Conservation (phyloP, 2,329 filamentous ascomycete genomes). For the Passalora sequoiae region DNA sequence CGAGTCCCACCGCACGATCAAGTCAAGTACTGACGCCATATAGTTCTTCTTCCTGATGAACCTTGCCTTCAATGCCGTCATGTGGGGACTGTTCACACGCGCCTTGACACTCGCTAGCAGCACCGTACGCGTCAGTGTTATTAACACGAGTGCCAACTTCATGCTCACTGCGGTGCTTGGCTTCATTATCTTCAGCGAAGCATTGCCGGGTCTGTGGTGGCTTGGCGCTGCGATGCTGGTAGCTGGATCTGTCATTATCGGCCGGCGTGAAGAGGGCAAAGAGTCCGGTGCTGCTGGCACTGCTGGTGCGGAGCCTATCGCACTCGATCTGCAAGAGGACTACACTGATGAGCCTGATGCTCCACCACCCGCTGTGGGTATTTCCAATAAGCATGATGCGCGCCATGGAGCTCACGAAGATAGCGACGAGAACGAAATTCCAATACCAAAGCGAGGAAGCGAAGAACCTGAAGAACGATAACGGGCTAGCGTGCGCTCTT, state of each 20-base stretch:
- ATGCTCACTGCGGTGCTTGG: conserved; percentile 70
- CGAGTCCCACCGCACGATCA: neutral
- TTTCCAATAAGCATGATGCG: neutral
- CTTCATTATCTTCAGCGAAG: conserved; percentile 64
- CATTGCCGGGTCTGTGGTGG: conserved; percentile 69
- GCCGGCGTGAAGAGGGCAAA: conserved; percentile 57
- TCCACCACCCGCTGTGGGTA: conserved; percentile 16
- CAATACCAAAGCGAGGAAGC: neutral
- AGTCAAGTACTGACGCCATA: neutral
- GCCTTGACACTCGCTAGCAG: conserved; percentile 69
- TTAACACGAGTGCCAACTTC: conserved; percentile 80
- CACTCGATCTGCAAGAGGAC: conserved; percentile 9
- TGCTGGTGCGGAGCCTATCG: conserved; percentile 17
- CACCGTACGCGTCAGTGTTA: conserved; percentile 72
- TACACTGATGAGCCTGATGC: conserved; percentile 32
- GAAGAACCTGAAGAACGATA: neutral
- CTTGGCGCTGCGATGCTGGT: conserved; percentile 66
- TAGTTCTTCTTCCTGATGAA: conserved; percentile 72
- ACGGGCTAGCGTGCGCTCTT: no score
- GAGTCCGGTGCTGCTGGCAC: conserved; percentile 23
- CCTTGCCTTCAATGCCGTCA: conserved; percentile 68
- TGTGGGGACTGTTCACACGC: conserved; percentile 79
- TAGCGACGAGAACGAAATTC: conserved; percentile 9
- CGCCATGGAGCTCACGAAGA: conserved; percentile 3
- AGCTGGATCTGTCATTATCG: conserved; percentile 72